phyloP scores from a whole-genome alignment of 495 filamentous ascomycete species.

The Lasiosphaeria ovina region DNA sequence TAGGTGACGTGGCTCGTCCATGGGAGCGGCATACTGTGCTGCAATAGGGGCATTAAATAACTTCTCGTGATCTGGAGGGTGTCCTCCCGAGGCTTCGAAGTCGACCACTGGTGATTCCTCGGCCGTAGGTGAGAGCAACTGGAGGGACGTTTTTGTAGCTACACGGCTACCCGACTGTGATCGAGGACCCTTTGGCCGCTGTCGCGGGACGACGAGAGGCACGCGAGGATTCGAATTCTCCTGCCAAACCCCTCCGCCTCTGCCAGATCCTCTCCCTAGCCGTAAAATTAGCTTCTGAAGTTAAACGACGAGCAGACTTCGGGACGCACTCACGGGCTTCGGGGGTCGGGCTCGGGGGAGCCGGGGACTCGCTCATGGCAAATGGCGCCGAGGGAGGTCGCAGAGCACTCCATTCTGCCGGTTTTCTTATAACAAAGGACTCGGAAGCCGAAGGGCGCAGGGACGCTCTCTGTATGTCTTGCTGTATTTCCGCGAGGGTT shows the following conservation, averaged over 20 bases:
- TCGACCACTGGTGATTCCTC: constrained; percentile 26
- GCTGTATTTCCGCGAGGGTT: neutral
- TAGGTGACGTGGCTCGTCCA: constrained; percentile 2
- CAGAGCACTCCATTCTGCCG: constrained; percentile 15
- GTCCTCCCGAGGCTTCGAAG: neutral
- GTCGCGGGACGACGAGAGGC: constrained; percentile 22
- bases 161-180: constrained; percentile 14
- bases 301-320: neutral
- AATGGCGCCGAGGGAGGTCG: constrained; percentile 8
- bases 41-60: neutral
- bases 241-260: constrained; percentile 3
- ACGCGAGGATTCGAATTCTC: constrained; percentile 1
- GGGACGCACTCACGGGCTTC: constrained; percentile 19
- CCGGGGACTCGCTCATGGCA: constrained; percentile 21
- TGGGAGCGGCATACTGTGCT: constrained; percentile 4
- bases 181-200: constrained; percentile 24
- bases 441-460: constrained; percentile 29
- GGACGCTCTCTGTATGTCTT: neutral
- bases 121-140: constrained; percentile 34
- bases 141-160: constrained; percentile 13
- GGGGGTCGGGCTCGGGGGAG: constrained; percentile 31
- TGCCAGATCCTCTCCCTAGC: constrained; percentile 16
- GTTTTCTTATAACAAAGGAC: constrained; percentile 22
- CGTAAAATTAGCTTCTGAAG: constrained; percentile 13
- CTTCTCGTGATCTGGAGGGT: neutral